phyloP scores from a whole-genome alignment of 257 asterid genomes.

The Fraxinus excelsior region DNA sequence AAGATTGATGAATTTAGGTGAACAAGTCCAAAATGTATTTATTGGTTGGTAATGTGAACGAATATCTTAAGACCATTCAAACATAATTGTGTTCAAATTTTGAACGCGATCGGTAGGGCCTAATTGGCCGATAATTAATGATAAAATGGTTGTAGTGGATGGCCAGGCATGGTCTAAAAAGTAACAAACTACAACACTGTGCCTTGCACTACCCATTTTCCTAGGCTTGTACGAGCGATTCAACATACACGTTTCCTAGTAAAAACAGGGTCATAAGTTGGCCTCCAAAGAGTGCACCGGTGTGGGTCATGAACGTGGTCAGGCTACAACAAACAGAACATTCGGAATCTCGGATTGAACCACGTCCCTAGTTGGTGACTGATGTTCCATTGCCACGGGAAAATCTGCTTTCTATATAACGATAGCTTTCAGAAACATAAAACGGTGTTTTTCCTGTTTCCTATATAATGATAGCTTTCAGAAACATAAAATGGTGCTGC shows the following conservation, averaged over 20 bases:
- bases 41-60: neutral
- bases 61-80: neutral
- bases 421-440: neutral
- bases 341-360: neutral
- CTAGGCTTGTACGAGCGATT: neutral
- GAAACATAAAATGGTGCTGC: neutral
- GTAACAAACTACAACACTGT: neutral
- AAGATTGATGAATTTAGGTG: neutral
- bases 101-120: neutral
- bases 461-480: neutral
- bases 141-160: neutral
- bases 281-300: neutral
- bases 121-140: neutral
- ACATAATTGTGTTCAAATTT: neutral
- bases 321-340: neutral
- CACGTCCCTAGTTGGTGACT: neutral
- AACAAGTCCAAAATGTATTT: constrained; percentile 1
- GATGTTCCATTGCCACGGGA: neutral
- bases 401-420: neutral
- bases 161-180: neutral
- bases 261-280: neutral
- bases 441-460: neutral
- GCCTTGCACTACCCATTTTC: neutral
- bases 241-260: neutral
- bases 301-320: neutral